Conservation (phyloP, 164 flowering plant genomes). For the Stephania japonica region DNA sequence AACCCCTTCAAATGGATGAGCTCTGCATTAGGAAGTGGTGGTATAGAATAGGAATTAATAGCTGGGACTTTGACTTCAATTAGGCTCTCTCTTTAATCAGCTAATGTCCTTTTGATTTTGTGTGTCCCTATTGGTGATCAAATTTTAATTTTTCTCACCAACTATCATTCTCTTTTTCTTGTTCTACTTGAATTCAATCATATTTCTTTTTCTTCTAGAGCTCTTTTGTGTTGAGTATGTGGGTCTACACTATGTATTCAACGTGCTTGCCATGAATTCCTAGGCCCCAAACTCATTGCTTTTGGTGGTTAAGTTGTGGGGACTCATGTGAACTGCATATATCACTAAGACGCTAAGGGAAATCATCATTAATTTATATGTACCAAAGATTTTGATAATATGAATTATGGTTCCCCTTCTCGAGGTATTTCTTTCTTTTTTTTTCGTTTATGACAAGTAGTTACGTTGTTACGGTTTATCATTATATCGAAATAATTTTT, state of each 20-base stretch:
- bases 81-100: neutral
- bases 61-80: neutral
- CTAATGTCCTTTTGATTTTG: neutral
- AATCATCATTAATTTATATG: neutral
- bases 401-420: neutral
- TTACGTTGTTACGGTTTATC: too few relatives aligned
- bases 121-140: neutral
- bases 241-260: neutral
- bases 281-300: neutral
- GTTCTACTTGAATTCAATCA: neutral
- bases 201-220: neutral
- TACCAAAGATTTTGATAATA: neutral
- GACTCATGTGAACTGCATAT: neutral
- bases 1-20: neutral
- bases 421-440: neutral
- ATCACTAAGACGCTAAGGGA: neutral
- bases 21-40: neutral
- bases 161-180: neutral
- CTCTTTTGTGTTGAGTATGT: neutral
- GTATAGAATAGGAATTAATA: neutral
- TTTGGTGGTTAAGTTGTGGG: conserved; percentile 2
- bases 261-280: neutral
- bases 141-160: neutral
- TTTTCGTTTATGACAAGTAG: neutral
- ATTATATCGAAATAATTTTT: too few relatives aligned